Evolutionary conservation across 148 eudicot genomes (phyloP), one percentile per base, ranked within the genome.

Genomic region (Amaranthus cruentus): DNA sequence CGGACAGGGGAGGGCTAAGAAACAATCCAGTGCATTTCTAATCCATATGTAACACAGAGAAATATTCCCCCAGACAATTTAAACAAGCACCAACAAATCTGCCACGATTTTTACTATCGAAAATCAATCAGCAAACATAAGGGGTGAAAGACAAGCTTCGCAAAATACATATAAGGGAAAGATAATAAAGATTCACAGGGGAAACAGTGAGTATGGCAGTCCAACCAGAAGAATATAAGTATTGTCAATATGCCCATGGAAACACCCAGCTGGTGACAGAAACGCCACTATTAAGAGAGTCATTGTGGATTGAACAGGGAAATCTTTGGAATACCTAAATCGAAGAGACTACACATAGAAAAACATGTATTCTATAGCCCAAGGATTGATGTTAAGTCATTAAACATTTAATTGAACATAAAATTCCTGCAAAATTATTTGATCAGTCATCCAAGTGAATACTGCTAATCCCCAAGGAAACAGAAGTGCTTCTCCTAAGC

Each of bases 401-500:
- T 67, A 66, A 56, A 76, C 53, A 54, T 55, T 62, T 21, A 53
- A 73, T 72, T 71, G 47, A 47, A 65, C 62, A 65, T 61, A 65
- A 28, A 68, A 11, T 69, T 79, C 85, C 83, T 72, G 91, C 77
- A 83, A 70, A 79, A 77, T 55, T 68, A 63, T 68, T 54, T 61
- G 62, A 75, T 71, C 82, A 78, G 68, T 75, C 83, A 84, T 82
- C 70, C 84, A 84, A 84, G 64, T 74, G 81, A 84, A 84, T 73
- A 77, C 70, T 77, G 82, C 75, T 77, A 72, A 75, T 78, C 82
- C 90, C 83, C 85, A 80, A 84, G 79, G 84, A 81, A 86, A 79
- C 81, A 83, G 84, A 81, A 81, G 80, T 78, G 90, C 86, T 77
- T 83, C 90, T 75, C 87, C 78, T 81, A 86, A 75, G 83, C 83